Base-by-base conservation (phyloP, 2,329 filamentous ascomycete species). In the Penicillium sp. region DNA sequence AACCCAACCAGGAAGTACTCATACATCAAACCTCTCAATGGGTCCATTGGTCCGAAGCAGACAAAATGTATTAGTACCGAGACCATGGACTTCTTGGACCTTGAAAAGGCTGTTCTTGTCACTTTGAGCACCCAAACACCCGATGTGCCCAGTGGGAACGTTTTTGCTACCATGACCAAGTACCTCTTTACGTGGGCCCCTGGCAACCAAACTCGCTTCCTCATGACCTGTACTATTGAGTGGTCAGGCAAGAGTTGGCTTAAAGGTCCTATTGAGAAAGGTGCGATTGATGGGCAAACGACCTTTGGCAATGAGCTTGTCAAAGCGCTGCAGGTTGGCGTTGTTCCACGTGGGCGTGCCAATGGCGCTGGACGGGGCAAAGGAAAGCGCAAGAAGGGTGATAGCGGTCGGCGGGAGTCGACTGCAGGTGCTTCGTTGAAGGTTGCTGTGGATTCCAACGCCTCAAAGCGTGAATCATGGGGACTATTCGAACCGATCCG, bases 191-290 rank as follows among this genome's bases (percentile, higher is more conserved):
- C 90, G 50, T 99, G 94, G 94, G 92, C 87, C 4, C 86, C 94
- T 49, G 88, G 87, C 60, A 96, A 96, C 67, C 79, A 85, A 38
- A 99, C 95, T 1, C 84, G 92, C 29, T 78, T 99, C 31, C 85
- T 94, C 59, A 88, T 93, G 77, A 97, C 88, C 63, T 97, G 91
- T 72, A 88, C 86, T 2, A 89, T 97, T 42, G 95, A 99, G 69
- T 99, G 95, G 95, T 88, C 88, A 4, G 92, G 92, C 66, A 99
- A 97, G 81, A 97, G 92, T 78, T 99, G 94, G 94, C 78, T 99
- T 44, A 97, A 94, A 79, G 90, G 89, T 60, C 90, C 94, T 2
- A 99, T 99, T 65, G 94, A 99, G 72, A 97, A 96, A 73, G 93
- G 91, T 57, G 91, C 92, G 42, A 92, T 89, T 60, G 92, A 97